phyloP scores from a whole-genome alignment of 2,329 filamentous ascomycete species.

The Venturia carpophila region DNA sequence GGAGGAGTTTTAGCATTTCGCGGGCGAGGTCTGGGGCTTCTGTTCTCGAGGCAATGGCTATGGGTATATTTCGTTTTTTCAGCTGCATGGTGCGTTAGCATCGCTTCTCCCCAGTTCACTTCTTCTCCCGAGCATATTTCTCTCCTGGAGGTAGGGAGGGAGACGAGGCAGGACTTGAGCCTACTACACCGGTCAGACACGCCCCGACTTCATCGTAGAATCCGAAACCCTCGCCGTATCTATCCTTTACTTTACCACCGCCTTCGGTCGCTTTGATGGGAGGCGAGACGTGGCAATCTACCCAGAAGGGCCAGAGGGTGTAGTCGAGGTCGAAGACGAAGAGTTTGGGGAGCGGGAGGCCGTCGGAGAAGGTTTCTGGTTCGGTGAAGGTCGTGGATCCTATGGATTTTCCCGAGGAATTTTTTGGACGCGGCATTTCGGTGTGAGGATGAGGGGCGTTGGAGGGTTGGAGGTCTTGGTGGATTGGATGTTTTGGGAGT shows the following conservation, averaged over 20 bases:
- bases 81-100: conserved; percentile 3
- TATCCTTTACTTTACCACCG: conserved; percentile 45
- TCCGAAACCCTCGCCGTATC: conserved; percentile 38
- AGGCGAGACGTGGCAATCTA: conserved; percentile 80
- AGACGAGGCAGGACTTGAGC: conserved; percentile 18
- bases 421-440: conserved; percentile 9
- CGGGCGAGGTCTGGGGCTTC: conserved; percentile 69
- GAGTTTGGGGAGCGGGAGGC: conserved; percentile 67
- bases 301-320: conserved; percentile 98
- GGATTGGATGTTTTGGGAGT: neutral
- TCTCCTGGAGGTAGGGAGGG: no score
- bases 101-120: neutral
- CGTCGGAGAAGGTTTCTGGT: conserved; percentile 50
- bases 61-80: conserved; percentile 39
- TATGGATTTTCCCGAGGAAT: neutral
- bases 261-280: conserved; percentile 52
- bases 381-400: neutral
- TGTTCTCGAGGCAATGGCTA: conserved; percentile 77
- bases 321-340: conserved; percentile 96
- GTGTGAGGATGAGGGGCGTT: neutral
- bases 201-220: conserved; percentile 41
- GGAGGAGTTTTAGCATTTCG: conserved; percentile 70
- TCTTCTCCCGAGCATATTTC: no score
- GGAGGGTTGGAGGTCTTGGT: neutral
- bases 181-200: conserved; percentile 31